Evolutionary conservation across 31 red algal genomes (phyloP), one percentile per base, ranked within the genome.

Genomic region (Odonthalia washingtoniensis): DNA sequence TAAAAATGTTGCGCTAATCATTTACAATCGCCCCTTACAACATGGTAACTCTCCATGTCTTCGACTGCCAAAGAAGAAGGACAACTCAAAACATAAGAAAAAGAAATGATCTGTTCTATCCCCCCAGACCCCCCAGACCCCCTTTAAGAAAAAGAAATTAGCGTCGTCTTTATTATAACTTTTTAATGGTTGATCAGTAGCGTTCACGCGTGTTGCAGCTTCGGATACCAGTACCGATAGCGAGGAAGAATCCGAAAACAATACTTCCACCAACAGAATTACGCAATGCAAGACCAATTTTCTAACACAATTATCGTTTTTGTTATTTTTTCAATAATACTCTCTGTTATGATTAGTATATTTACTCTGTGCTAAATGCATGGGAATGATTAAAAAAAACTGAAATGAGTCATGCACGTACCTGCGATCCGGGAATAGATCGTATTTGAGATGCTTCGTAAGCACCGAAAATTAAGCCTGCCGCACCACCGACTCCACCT

Each of bases 161-260:
- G n/a, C n/a, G n/a, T n/a, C n/a, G n/a, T n/a, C n/a, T n/a, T n/a
- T n/a, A n/a, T n/a, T 61, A 61, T 24, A 24, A 61, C 52, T 14
- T 24, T 33, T 28, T 21, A 30, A 36, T 36, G 66, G 12, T 12
- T 36, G 9, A 70, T 89, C 76, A 89, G 66, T 89, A 81, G 53
- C 92, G 44, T 43, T 95, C 86, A 17, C 92, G 61, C 34, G 87
- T 57, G 65, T 63, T 87, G 62, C 96, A 98, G 44, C 93, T 92
- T 37, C 96, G 68, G 27, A 98, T 98, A 21, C 92, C 96, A 53
- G 93, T 98, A 30, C 96, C 96, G 35, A 98, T 94, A 14, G 96
- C 96, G 40, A 98, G 87, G 81, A 98, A 98, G 83, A 98, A 98
- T 14, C 96, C 96, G 70, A 98, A 98, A 16, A 95, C 93, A 63